A percentile compares a stretch with the other conserved stretches of the same genome.
phyloP scores from a whole-genome alignment of 805 yeast species.

The Candida vaughaniae region DNA sequence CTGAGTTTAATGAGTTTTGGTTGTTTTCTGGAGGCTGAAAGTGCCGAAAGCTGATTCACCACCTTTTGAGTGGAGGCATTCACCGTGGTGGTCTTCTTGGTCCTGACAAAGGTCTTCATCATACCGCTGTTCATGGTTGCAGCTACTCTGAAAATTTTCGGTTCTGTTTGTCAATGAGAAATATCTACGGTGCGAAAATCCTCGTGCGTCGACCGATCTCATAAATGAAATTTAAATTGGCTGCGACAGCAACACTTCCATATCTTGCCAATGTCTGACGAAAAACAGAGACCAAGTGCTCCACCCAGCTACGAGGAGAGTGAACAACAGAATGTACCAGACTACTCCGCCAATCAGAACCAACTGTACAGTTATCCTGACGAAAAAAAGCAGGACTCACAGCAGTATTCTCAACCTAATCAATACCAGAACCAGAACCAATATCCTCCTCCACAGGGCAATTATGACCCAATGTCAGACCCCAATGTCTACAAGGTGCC shows the following conservation, averaged over 20 bases:
- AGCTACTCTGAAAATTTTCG: slow-evolving; percentile 3
- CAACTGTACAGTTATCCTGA: background rate
- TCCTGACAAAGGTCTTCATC: slow-evolving; percentile 20
- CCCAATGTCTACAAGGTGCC: slow-evolving; percentile 29
- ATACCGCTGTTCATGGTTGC: slow-evolving; percentile 2
- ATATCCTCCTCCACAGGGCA: background rate
- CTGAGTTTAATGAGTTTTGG: slow-evolving; percentile 77
- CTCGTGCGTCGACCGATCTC: no score
- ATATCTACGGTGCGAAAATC: no score
- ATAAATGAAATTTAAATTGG: no score
- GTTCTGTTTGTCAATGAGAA: background rate
- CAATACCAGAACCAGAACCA: slow-evolving; percentile 2
- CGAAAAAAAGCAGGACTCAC: slow-evolving; percentile 3
- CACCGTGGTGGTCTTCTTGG: slow-evolving; percentile 28
- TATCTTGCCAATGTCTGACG: no score
- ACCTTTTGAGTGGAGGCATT: slow-evolving; percentile 42
- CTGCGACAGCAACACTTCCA: slow-evolving; percentile 5
- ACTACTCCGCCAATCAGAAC: background rate
- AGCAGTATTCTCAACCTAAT: slow-evolving; percentile 1
- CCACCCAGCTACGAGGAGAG: slow-evolving; percentile 16
- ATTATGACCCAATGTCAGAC: slow-evolving; percentile 20
- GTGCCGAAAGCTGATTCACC: slow-evolving; percentile 67
- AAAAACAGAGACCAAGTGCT: slow-evolving; percentile 7
- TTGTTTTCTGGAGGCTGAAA: slow-evolving; percentile 84
- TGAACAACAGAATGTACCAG: background rate